These are phyloP conservation scores for Penicillium polonicum DNA, from an alignment of 2,329 filamentous ascomycete species.

Conservation along the genomic window DNA sequence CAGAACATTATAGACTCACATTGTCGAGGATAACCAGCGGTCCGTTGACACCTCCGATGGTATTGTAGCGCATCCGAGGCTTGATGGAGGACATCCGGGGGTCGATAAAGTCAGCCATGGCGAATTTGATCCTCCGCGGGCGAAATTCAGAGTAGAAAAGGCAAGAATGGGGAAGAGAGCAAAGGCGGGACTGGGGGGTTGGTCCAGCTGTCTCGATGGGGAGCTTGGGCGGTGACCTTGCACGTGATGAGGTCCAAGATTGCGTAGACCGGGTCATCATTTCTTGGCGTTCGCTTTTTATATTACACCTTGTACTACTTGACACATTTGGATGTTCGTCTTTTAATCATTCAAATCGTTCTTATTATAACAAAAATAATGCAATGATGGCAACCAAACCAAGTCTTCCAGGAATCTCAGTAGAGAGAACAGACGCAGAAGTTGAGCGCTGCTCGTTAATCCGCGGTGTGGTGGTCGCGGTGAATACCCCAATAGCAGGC, in stretches of 20 bases:
- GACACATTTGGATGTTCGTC: no score
- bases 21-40: conserved; percentile 97
- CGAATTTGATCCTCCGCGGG: conserved; percentile 12
- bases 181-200: conserved; percentile 22
- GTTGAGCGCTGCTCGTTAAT: no score
- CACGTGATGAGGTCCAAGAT: conserved; percentile 21
- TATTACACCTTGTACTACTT: neutral
- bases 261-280: neutral
- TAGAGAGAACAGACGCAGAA: no score
- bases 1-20: conserved; percentile 40
- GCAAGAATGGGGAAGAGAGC: conserved; percentile 13
- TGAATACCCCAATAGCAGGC: no score
- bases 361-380: no score
- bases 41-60: conserved; percentile 95
- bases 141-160: conserved; percentile 6
- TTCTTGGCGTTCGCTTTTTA: neutral
- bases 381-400: no score
- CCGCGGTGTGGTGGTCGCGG: no score
- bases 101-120: conserved; percentile 46
- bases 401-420: no score
- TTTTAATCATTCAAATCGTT: no score
- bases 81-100: conserved; percentile 56
- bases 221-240: conserved; percentile 26
- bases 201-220: conserved; percentile 24
- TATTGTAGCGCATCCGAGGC: conserved; percentile 89